Evolutionary conservation across 495 filamentous ascomycete species (phyloP), one percentile per base, ranked within the genome.

Genomic region (Aspergillus taichungensis): DNA sequence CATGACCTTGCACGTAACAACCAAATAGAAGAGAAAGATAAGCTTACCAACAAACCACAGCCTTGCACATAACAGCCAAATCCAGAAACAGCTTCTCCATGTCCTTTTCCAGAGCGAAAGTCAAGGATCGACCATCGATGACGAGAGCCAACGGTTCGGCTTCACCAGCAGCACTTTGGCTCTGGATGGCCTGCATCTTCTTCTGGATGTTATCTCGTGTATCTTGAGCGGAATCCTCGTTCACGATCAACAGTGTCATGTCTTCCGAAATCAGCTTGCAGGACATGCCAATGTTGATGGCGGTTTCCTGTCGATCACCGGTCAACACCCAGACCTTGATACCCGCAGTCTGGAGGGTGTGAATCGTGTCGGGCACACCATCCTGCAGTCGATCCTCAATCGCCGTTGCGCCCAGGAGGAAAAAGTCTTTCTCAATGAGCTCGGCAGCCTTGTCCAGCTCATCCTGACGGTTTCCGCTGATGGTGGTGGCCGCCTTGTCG

Each of bases 241-340:
- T 99, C 56, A 99, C 75, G 59, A 99, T 94, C 42, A 99, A 71
- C 9, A 99, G 73, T 45, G 90, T 94, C 94, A 99, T 99, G 51
- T 99, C 94, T 62, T 99, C 94, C 38, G 88, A 95, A 37, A 99
- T 88, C 18, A 99, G 75, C 69, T 96, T 97, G 67, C 94, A 99
- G 56, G 88, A 95, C 94, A 99, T 99, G 46, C 94, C 94, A 55
- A 99, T 99, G 58, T 99, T 99, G 71, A 99, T 99, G 40, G 94
- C 94, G 38, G 94, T 99, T 61, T 99, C 94, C 61, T 99, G 94
- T 56, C 94, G 77, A 71, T 99, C 94, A 56, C 94, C 94, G 33
- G 94, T 99, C 61, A 99, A 67, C 13, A 99, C 94, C 92, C 94
- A 99, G 37, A 99, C 81, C 68, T 99, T 99, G 65, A 99, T 97